phyloP scores from a whole-genome alignment of 2,329 filamentous ascomycete genomes.

The Helicocarpus griseus region DNA sequence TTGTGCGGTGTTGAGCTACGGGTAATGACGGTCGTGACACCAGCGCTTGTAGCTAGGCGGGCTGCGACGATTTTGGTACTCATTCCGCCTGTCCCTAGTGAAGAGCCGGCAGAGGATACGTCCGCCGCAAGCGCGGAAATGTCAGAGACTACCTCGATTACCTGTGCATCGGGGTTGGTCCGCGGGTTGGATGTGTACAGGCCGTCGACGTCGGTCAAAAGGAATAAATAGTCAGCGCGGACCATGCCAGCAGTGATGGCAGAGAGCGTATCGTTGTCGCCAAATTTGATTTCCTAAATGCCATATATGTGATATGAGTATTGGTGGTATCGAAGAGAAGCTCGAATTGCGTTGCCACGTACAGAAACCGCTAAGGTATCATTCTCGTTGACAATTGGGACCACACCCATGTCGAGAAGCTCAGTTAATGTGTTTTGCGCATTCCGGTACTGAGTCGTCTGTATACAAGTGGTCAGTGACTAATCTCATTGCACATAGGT shows the following conservation, averaged over 20 bases:
- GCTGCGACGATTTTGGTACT: conserved; percentile 94
- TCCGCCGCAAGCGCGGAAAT: conserved; percentile 75
- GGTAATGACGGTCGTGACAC: conserved; percentile 92
- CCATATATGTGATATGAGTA: not conserved
- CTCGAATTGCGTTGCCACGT: conserved; percentile 13
- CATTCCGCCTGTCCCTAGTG: conserved; percentile 92
- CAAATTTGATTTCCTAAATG: conserved; percentile 83
- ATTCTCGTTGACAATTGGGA: conserved; percentile 98
- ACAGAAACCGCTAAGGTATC: conserved; percentile 85
- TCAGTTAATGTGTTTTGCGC: conserved; percentile 91
- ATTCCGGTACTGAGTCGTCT: conserved; percentile 89
- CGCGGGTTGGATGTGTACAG: conserved; percentile 94
- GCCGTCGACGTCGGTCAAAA: conserved; percentile 98
- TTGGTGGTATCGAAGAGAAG: not conserved
- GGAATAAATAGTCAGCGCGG: conserved; percentile 87
- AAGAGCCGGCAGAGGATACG: conserved; percentile 80
- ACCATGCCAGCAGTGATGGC: conserved; percentile 97
- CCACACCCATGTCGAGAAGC: conserved; percentile 85
- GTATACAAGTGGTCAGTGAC: conserved; percentile 11
- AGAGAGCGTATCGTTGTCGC: conserved; percentile 94
- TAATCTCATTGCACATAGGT: not conserved
- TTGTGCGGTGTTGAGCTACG: conserved; percentile 89
- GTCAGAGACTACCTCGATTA: conserved; percentile 88
- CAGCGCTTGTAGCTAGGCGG: conserved; percentile 80
- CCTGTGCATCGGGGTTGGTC: conserved; percentile 69